Conservation (phyloP, 345 rosid species). For the Salix suchowensis region DNA sequence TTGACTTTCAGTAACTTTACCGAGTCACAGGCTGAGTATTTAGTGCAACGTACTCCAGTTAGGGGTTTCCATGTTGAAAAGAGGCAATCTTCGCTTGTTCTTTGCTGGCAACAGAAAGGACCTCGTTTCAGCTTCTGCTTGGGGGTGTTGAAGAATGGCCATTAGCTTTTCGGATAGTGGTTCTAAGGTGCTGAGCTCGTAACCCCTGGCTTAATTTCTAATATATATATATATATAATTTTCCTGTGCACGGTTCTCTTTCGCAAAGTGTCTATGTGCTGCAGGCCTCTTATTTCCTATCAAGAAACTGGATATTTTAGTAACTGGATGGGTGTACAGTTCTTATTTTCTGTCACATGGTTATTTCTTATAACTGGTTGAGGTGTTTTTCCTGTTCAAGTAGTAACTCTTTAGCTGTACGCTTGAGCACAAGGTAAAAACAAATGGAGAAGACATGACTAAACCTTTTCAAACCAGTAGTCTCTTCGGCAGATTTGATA, state of each 20-base stretch:
- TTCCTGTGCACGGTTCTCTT: constrained; percentile 26
- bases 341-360: constrained; percentile 19
- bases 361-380: constrained; percentile 9
- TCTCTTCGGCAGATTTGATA: background rate
- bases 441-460: background rate
- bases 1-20: constrained; percentile 25
- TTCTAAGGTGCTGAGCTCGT: constrained; percentile 28
- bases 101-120: constrained; percentile 31
- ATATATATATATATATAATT: background rate
- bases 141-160: constrained; percentile 24
- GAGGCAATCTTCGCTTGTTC: constrained; percentile 23
- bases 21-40: constrained; percentile 27
- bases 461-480: background rate
- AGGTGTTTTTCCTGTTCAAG: background rate
- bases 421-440: constrained; percentile 22
- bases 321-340: constrained; percentile 35
- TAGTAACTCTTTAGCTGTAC: constrained; percentile 20
- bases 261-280: constrained; percentile 44
- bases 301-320: constrained; percentile 37
- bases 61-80: constrained; percentile 30
- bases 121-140: constrained; percentile 24
- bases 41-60: constrained; percentile 23
- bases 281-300: constrained; percentile 36
- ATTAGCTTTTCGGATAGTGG: background rate
- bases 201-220: constrained; percentile 36